Evolutionary conservation across 352 stramenopile genomes (phyloP).

Genomic region (Pythium rhizo-oryzae): DNA sequence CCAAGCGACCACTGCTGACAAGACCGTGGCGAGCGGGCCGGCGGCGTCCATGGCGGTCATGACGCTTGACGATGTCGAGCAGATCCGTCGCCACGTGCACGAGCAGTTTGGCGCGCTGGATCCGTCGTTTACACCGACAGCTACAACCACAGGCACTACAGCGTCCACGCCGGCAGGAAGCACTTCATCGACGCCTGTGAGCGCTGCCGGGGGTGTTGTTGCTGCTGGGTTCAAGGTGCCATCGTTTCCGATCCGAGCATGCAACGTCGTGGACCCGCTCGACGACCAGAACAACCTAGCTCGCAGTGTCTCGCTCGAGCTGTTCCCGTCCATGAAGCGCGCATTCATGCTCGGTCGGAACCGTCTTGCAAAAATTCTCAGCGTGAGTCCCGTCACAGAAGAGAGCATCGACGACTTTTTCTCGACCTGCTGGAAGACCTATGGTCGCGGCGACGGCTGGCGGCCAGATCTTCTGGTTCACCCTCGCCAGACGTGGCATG

Average conservation of each 20-base stretch:
- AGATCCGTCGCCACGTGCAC: constrained; percentile 45
- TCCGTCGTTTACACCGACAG: constrained; percentile 21
- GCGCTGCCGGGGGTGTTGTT: not conserved
- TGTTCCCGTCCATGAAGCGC: constrained; percentile 73
- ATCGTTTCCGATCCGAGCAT: constrained; percentile 76
- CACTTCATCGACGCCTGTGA: constrained; percentile 21
- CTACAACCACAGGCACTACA: not conserved
- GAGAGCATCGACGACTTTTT: constrained; percentile 57
- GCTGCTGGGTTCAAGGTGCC: constrained; percentile 8
- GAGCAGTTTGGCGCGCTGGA: constrained; percentile 70
- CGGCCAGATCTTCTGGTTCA: constrained; percentile 80
- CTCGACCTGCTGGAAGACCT: constrained; percentile 57
- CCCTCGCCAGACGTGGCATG: constrained; percentile 73
- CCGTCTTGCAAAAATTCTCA: constrained; percentile 34
- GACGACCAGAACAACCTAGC: constrained; percentile 88
- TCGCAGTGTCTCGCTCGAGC: constrained; percentile 73
- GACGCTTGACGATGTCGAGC: constrained; percentile 47
- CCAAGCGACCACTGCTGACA: constrained; percentile 1
- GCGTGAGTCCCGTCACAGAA: not conserved
- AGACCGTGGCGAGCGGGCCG: not conserved
- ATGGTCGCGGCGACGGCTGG: constrained; percentile 76
- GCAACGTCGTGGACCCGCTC: constrained; percentile 90
- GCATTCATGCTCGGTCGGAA: constrained; percentile 64
- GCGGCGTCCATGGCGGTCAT: constrained; percentile 31
- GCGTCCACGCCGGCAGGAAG: not conserved